Base-by-base conservation (phyloP, 2,329 filamentous ascomycete genomes). In the Cercospora brassicicola region DNA sequence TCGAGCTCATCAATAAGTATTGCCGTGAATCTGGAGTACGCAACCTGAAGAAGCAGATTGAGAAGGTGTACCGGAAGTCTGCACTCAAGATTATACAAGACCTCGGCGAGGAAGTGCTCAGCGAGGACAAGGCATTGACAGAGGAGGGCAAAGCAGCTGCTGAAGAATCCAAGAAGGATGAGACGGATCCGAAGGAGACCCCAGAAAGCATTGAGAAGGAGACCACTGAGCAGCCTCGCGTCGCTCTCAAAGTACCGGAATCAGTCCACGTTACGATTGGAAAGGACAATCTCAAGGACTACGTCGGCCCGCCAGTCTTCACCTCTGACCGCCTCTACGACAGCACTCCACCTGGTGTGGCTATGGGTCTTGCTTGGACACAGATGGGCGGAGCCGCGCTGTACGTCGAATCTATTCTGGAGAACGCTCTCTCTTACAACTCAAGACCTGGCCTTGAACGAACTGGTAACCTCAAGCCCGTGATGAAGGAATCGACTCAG, bases 1-100 rank as follows among this genome's bases (percentile, higher is more conserved):
- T 95, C 76, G 95, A 99, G 81, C 86, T 99, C 55, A 99, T 99
- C 84, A 98, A 98, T 82, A 96, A 93, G 26, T 99, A 99, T 83
- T 97, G 94, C 82, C 91, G 95, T 53, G 95, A 99, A 81, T 97
- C 93, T 53, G 95, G 95, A 75, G 96, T 99, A 8, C 90, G 95
- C 73, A 99, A 99, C 78, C 83, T 99, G 69, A 99, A 99, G 87
- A 98, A 99, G 84, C 94, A 98, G 80, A 99, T 99, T 70, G 95
- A 99, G 80, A 99, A 99, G 84, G 93, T 99, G 2, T 99, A 97
- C 82, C 90, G 95, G 67, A 99, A 99, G 81, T 93, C 94, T 13
- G 96, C 95, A 0, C 85, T 99, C 70, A 98, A 97, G 82, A 99
- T 99, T 73, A 94, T 99, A 11, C 91, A 94, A 78, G 94, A 98